phyloP scores from a whole-genome alignment of 1,284 basidiomycete species.

The Irpex rosettiformis region DNA sequence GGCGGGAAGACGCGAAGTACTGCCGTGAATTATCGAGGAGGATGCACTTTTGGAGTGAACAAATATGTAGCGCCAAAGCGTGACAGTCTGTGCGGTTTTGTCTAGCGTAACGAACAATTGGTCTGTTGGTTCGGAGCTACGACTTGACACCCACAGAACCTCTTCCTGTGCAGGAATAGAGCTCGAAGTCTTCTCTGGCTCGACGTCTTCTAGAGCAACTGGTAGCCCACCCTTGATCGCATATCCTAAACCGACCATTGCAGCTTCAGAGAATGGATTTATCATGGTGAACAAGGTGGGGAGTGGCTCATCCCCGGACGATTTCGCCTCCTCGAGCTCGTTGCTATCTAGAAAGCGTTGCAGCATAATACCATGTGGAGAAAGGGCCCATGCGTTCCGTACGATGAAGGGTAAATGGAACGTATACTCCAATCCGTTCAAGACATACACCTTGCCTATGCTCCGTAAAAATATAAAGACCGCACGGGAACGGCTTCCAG shows the following conservation, averaged over 20 bases:
- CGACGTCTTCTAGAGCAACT: slow-evolving; percentile 48
- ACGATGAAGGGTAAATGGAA: slow-evolving; percentile 84
- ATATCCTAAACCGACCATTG: slow-evolving; percentile 59
- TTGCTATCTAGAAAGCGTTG: slow-evolving; percentile 69
- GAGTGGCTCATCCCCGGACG: slow-evolving; percentile 57
- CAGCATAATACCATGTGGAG: slow-evolving; percentile 72
- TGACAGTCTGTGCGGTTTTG: slow-evolving; percentile 47
- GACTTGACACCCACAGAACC: slow-evolving; percentile 55
- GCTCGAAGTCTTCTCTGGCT: slow-evolving; percentile 42
- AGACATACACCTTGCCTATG: slow-evolving; percentile 70
- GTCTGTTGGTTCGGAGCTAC: slow-evolving; percentile 39
- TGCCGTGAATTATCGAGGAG: slow-evolving; percentile 18
- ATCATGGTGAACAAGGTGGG: slow-evolving; percentile 78
- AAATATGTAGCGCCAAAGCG: slow-evolving; percentile 71
- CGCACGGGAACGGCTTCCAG: slow-evolving; percentile 42
- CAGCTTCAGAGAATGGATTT: slow-evolving; percentile 74
- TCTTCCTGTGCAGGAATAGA: slow-evolving; percentile 58
- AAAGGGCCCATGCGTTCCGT: slow-evolving; percentile 73
- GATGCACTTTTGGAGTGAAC: slow-evolving; percentile 48
- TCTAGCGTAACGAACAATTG: slow-evolving; percentile 59
- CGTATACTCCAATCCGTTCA: slow-evolving; percentile 73
- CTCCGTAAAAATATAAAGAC: slow-evolving; percentile 79
- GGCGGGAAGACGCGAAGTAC: slow-evolving; percentile 9
- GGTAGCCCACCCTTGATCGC: slow-evolving; percentile 44
- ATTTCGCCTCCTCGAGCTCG: slow-evolving; percentile 64